These are phyloP conservation scores for Claviceps digitariae DNA, from an alignment of 2,329 filamentous ascomycete genomes.

Conservation along the genomic window DNA sequence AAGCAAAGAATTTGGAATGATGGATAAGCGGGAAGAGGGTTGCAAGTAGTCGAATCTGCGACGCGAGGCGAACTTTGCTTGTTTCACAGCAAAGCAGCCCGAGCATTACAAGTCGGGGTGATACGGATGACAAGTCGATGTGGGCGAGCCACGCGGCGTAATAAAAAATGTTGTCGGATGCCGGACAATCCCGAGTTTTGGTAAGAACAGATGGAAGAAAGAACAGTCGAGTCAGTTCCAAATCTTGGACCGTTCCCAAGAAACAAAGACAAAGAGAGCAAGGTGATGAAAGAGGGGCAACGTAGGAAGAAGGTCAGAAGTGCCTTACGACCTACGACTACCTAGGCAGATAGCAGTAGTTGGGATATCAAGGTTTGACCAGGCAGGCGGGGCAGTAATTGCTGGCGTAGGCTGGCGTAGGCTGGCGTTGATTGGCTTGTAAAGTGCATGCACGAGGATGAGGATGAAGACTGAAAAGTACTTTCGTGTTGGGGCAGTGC, in stretches of 20 bases:
- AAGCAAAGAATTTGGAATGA: neutral
- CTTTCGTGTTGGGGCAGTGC: neutral
- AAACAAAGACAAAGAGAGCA: neutral
- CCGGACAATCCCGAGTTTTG: neutral
- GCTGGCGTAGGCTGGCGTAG: neutral
- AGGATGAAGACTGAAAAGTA: neutral
- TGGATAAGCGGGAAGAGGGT: no score
- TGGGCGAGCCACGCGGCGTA: neutral
- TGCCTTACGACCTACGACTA: no score
- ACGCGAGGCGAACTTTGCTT: neutral
- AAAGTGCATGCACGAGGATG: neutral
- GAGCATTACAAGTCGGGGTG: neutral
- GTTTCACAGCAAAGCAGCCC: neutral
- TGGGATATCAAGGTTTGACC: neutral
- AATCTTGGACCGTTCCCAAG: neutral
- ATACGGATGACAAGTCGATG: neutral
- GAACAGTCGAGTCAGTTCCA: neutral
- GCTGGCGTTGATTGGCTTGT: neutral
- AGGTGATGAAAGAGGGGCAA: slow-evolving; percentile 2
- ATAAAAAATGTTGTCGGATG: neutral
- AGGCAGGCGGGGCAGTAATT: slow-evolving; percentile 3
- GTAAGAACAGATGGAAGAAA: neutral
- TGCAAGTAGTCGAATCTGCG: neutral
- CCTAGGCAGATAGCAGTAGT: no score
- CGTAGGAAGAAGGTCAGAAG: neutral